phyloP scores from a whole-genome alignment of 164 flowering plant genomes.

The Annona cherimola region DNA sequence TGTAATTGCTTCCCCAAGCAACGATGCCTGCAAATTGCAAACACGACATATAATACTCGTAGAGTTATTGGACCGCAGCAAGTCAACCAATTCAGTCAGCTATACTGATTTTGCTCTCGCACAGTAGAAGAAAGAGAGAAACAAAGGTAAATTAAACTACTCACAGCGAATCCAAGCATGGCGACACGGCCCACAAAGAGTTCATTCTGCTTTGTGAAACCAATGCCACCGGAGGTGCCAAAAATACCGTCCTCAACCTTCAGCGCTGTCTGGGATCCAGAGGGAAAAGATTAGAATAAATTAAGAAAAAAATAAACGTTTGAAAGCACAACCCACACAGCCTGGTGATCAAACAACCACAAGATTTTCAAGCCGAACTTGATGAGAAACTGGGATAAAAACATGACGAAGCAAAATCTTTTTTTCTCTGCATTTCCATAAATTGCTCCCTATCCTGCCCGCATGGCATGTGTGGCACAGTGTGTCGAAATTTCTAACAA shows the following conservation, averaged over 20 bases:
- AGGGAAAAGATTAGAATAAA: background rate
- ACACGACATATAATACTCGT: too few relatives aligned
- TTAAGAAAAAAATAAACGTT: background rate
- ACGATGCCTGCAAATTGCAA: constrained; percentile 60
- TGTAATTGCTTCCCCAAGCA: constrained; percentile 89
- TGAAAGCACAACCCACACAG: background rate
- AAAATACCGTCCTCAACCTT: constrained; percentile 91
- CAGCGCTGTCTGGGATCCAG: constrained; percentile 27
- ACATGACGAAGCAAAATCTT: background rate
- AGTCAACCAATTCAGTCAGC: background rate
- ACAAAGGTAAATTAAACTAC: constrained; percentile 16
- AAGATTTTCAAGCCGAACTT: background rate
- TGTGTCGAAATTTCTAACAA: too few relatives aligned
- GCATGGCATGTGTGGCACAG: background rate
- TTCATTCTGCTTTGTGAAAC: constrained; percentile 94
- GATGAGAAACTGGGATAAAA: background rate
- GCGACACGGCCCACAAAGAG: constrained; percentile 98
- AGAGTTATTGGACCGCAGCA: too few relatives aligned
- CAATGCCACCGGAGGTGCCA: constrained; percentile 97
- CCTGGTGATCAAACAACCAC: background rate
- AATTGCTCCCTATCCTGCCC: background rate
- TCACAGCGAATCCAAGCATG: constrained; percentile 95
- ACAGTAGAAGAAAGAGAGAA: background rate
- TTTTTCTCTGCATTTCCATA: background rate
- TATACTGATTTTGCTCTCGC: background rate